phyloP scores from a whole-genome alignment of 202 grass and related monocot species.

The Schoenoplectus tabernaemontani region DNA sequence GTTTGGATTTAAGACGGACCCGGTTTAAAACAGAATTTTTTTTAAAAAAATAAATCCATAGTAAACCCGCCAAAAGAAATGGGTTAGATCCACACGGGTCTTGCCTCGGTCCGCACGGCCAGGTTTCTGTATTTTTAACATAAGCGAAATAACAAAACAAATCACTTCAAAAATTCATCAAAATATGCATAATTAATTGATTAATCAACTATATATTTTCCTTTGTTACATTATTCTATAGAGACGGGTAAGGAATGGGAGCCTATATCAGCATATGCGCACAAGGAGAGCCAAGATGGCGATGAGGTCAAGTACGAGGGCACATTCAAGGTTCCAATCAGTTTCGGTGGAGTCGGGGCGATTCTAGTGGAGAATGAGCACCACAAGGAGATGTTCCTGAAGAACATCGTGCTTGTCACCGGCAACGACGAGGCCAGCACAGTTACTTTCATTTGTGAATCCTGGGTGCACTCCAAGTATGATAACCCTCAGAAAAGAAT shows the following conservation, averaged over 20 bases:
- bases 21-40: too few species aligned
- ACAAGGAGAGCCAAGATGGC: conserved; percentile 13
- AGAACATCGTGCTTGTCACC: conserved; percentile 43
- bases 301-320: conserved; percentile 30
- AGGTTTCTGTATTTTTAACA: too few species aligned
- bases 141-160: too few species aligned
- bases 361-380: conserved; percentile 81
- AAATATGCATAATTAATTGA: too few species aligned
- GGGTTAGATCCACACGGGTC: too few species aligned
- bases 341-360: conserved; percentile 55
- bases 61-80: too few species aligned
- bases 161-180: too few species aligned
- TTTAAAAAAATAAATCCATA: too few species aligned
- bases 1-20: too few species aligned
- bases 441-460: conserved; percentile 42
- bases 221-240: conserved; percentile 11
- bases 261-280: conserved; percentile 34
- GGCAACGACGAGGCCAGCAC: conserved; percentile 25
- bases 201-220: background rate
- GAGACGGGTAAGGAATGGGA: conserved; percentile 47
- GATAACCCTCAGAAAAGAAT: conserved; percentile 39
- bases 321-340: conserved; percentile 30
- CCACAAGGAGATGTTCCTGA: conserved; percentile 66
- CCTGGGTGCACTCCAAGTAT: conserved; percentile 83
- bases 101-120: too few species aligned